These are phyloP conservation scores for Diospyros lotus DNA, from an alignment of 148 eudicot genomes.

Conservation along the genomic window DNA sequence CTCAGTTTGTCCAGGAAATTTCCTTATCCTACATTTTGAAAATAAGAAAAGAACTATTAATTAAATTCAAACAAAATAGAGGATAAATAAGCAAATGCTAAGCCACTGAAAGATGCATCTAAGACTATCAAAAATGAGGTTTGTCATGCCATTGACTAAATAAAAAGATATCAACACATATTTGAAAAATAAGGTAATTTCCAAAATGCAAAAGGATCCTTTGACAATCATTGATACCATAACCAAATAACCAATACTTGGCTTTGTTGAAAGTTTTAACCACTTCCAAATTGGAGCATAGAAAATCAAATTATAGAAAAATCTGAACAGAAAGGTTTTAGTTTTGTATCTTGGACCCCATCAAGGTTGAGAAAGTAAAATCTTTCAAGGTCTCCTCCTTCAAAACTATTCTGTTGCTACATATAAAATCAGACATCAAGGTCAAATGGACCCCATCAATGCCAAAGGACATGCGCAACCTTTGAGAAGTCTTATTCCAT, in stretches of 20 bases:
- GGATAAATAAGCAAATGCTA: not conserved
- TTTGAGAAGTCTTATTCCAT: no score
- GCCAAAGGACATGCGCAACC: no score
- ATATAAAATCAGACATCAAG: no score
- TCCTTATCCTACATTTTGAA: slow-evolving; percentile 64
- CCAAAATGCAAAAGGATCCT: no score
- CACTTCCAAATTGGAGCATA: not conserved
- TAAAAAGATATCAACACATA: not conserved
- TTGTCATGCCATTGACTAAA: not conserved
- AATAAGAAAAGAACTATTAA: not conserved
- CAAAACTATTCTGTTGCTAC: no score
- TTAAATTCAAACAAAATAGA: not conserved
- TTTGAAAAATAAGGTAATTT: not conserved
- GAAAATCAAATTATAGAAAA: slow-evolving; percentile 1
- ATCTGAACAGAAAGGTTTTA: not conserved
- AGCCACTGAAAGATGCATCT: not conserved
- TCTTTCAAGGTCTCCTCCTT: not conserved
- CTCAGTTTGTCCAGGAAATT: slow-evolving; percentile 98
- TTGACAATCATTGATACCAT: not conserved
- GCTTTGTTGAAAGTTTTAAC: slow-evolving; percentile 1
- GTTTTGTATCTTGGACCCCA: no score
- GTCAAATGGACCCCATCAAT: no score
- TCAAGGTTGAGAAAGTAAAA: not conserved
- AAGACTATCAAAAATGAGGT: not conserved
- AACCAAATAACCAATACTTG: not conserved